phyloP scores from a whole-genome alignment of 306 rosid genomes.

The Macrotyloma uniflorum region DNA sequence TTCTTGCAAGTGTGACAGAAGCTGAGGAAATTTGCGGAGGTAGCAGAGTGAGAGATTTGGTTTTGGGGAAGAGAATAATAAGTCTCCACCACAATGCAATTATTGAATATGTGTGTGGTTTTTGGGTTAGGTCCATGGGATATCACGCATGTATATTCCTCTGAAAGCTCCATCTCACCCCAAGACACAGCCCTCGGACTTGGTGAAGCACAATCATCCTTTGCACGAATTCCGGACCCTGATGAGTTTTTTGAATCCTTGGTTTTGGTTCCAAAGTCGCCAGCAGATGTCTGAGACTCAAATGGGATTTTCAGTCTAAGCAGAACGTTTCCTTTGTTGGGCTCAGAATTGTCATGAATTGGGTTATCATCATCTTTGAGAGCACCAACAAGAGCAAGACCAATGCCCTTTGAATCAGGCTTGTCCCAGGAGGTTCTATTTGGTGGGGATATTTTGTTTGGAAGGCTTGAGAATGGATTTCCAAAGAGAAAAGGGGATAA shows the following conservation, averaged over 20 bases:
- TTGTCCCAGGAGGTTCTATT: conserved; percentile 54
- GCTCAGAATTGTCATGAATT: conserved; percentile 34
- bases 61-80: conserved; percentile 42
- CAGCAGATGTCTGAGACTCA: conserved; percentile 40
- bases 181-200: conserved; percentile 33
- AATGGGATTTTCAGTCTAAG: conserved; percentile 70
- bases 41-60: conserved; percentile 20
- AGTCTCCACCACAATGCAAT: conserved; percentile 67
- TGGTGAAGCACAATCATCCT: conserved; percentile 34
- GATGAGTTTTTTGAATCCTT: conserved; percentile 37
- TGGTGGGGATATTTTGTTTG: conserved; percentile 38
- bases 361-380: conserved; percentile 51
- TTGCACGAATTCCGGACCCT: conserved; percentile 40
- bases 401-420: conserved; percentile 56
- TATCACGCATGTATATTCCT: conserved; percentile 87
- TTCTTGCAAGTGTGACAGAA: conserved; percentile 87
- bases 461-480: conserved; percentile 47
- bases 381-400: conserved; percentile 66
- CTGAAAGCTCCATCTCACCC: conserved; percentile 84
- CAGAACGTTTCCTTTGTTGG: conserved; percentile 48
- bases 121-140: conserved; percentile 76
- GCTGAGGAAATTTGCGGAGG: conserved; percentile 65
- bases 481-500: conserved; percentile 43
- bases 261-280: conserved; percentile 44
- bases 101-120: conserved; percentile 83